Conservation (phyloP, 148 eudicot genomes). For the Rhododendron williamsianum region DNA sequence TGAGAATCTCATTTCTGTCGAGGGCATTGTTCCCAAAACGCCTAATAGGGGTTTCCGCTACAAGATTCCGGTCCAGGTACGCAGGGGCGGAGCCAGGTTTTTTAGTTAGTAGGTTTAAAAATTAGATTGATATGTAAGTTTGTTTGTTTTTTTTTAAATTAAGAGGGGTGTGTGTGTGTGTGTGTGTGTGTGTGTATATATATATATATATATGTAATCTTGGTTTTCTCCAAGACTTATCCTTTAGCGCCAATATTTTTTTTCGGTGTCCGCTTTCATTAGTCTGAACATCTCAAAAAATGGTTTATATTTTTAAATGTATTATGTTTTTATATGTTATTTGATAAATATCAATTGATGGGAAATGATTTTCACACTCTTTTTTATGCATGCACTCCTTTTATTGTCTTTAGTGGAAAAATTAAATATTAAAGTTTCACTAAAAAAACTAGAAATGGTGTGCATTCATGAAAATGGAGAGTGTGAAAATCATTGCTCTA, state of each 20-base stretch:
- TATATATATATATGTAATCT: not conserved
- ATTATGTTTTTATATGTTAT: no score
- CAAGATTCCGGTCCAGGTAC: constrained; percentile 51
- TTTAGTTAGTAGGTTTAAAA: no score
- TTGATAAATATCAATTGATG: not conserved
- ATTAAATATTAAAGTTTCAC: not conserved
- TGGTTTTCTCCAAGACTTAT: not conserved
- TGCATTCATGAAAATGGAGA: not conserved
- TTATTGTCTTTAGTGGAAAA: not conserved
- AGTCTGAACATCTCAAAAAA: no score
- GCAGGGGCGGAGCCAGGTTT: no score
- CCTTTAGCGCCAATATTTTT: not conserved
- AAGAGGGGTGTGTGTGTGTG: no score
- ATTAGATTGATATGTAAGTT: no score
- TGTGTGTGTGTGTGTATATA: no score
- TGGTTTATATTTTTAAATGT: no score
- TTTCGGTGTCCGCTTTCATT: not conserved
- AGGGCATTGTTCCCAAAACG: constrained; percentile 72
- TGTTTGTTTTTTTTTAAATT: no score
- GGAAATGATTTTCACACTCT: not conserved
- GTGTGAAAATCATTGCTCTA: not conserved
- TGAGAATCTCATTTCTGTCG: constrained; percentile 25
- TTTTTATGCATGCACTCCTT: not conserved
- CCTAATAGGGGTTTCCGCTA: constrained; percentile 26
- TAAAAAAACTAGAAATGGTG: not conserved